phyloP scores from a whole-genome alignment of 257 asterid species.

The Handroanthus guayacan region DNA sequence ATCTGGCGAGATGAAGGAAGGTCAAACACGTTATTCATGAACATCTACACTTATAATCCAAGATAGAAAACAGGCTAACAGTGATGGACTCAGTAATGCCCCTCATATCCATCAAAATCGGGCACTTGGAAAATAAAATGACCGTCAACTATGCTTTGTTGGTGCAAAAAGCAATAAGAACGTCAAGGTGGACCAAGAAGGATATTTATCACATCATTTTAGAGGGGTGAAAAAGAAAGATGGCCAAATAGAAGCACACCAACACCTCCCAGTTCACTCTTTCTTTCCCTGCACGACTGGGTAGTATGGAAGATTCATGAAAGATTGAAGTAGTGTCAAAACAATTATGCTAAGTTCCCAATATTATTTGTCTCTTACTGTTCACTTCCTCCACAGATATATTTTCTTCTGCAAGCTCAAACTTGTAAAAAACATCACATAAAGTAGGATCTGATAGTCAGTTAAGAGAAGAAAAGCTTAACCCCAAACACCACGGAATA shows the following conservation, averaged over 20 bases:
- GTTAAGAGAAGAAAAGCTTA: not conserved
- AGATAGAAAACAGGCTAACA: constrained; percentile 11
- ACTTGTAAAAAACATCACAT: not conserved
- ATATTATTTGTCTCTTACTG: too few relatives aligned
- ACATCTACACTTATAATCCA: not conserved
- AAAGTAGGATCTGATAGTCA: not conserved
- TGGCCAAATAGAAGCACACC: not conserved
- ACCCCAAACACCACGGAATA: not conserved
- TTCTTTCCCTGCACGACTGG: not conserved
- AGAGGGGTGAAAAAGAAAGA: not conserved
- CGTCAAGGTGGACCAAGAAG: not conserved
- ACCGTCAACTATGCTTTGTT: not conserved
- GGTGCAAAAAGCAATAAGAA: not conserved
- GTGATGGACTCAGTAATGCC: constrained; percentile 6
- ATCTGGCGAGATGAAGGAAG: constrained; percentile 55
- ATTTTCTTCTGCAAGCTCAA: not conserved
- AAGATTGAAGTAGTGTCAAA: not conserved
- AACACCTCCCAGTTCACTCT: constrained; percentile 7
- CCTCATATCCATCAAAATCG: not conserved
- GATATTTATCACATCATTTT: not conserved
- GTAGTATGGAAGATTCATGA: not conserved
- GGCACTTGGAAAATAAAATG: not conserved
- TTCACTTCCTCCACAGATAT: not conserved
- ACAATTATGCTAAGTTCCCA: not conserved
- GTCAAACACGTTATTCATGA: constrained; percentile 29